Percentiles rank a stretch among this genome's conserved stretches.
phyloP scores from a whole-genome alignment of 2,329 filamentous ascomycete species.

The Chrysoporthe cubensis region DNA sequence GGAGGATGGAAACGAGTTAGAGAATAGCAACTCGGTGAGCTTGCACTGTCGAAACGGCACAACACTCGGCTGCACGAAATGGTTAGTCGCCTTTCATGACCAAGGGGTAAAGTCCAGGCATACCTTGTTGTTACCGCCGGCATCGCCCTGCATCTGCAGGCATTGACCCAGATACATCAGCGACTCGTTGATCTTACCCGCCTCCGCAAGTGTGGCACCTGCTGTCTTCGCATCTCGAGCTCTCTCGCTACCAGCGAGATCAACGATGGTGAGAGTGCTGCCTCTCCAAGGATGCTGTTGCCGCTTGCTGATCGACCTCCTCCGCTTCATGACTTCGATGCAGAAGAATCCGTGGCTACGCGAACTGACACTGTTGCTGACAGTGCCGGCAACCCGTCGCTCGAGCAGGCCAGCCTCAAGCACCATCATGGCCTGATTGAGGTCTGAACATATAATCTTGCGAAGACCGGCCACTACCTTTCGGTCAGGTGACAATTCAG shows the following conservation, averaged over 20 bases:
- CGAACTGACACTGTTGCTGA: conserved; percentile 89
- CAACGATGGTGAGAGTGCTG: conserved; percentile 83
- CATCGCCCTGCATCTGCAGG: conserved; percentile 89
- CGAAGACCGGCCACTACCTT: conserved; percentile 92
- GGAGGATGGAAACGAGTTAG: conserved; percentile 79
- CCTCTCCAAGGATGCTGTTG: conserved; percentile 70
- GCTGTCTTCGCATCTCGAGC: conserved; percentile 93
- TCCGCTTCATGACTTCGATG: conserved; percentile 87
- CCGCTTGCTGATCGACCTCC: conserved; percentile 41
- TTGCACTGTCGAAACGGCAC: conserved; percentile 85
- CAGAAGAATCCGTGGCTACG: conserved; percentile 96
- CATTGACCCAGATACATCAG: conserved; percentile 98
- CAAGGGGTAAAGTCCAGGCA: conserved; percentile 13
- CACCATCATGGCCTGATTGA: conserved; percentile 85
- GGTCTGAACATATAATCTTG: conserved; percentile 83
- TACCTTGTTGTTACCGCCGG: conserved; percentile 75
- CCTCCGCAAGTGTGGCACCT: conserved; percentile 88
- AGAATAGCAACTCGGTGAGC: conserved; percentile 81
- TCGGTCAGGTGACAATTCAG: conserved; percentile 83
- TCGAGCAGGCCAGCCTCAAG: conserved; percentile 89
- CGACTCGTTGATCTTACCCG: conserved; percentile 97
- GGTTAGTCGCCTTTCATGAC: conserved; percentile 2
- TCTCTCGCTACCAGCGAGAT: conserved; percentile 90
- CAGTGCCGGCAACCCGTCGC: conserved; percentile 84
- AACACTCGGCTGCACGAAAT: conserved; percentile 60